Base-by-base conservation (phyloP, 2,329 filamentous ascomycete genomes). In the Exophiala sp. region DNA sequence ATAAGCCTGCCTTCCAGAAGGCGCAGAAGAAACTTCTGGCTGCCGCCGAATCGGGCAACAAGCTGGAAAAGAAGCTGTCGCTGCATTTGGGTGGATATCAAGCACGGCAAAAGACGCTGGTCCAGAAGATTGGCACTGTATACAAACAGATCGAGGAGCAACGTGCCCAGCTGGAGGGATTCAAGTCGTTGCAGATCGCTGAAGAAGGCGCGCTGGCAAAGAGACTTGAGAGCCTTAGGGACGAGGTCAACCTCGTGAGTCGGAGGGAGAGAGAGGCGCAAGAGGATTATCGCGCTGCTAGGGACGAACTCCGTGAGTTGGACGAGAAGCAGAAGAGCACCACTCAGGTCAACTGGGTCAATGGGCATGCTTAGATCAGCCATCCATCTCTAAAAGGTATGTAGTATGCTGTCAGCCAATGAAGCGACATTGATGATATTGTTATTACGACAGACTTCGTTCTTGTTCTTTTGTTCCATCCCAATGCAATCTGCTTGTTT, bases 41-140 rank as follows among this genome's bases (percentile, higher is more conserved):
- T 2, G 84, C 85, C 0, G 94, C 91, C 2, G 86, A 92, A 63
- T 81, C 86, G 53, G 89, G 88, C 50, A 89, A 90, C 67, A 95
- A 92, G 71, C 76, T 95, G 1, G 91, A 97, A 72, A 96, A 96
- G 81, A 96, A 94, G 72, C 81, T 99, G n/a, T 78, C 80, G 0
- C 78, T 95, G 50, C 86, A 94, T 65, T 83, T 95, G 2, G 91
- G 91, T 20, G 94, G 94, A 11, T 99, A 99, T 72, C 86, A 91
- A 69, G 85, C 91, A 63, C 87, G 94, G 32, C 85, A 89, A 33
- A 91, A 91, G 70, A 85, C 83, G 63, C 79, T 99, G 21, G 82
- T 84, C 18, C 81, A 85, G 56, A 97, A 96, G 75, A 88, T 95
- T 58, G 71, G 73, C 14, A 88, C 91, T 61, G 89, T 90, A 1